Conservation (phyloP, 805 yeast species). For the Debaryomyces maramus region DNA sequence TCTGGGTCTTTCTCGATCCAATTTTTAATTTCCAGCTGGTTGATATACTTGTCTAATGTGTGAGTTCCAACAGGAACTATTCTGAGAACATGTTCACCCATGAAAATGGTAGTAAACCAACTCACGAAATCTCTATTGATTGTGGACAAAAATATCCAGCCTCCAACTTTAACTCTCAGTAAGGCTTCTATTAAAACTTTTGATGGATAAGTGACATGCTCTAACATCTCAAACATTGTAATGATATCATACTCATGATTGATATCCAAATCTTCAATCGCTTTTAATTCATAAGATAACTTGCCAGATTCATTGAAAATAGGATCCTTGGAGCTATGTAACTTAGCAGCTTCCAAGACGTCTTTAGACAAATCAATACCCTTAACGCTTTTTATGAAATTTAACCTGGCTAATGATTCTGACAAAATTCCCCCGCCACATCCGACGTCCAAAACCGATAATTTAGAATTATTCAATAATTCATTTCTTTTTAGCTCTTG, state of each 20-base stretch:
- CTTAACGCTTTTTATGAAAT: constrained; percentile 58
- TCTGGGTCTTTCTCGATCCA: constrained; percentile 53
- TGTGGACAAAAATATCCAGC: constrained; percentile 84
- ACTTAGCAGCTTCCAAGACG: constrained; percentile 74
- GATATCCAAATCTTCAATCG: constrained; percentile 58
- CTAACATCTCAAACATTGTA: constrained; percentile 92
- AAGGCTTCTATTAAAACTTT: constrained; percentile 70
- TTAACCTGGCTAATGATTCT: constrained; percentile 81
- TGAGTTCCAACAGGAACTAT: constrained; percentile 95
- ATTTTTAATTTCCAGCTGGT: constrained; percentile 65
- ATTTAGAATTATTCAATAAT: constrained; percentile 33
- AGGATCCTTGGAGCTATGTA: constrained; percentile 71
- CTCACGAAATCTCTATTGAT: constrained; percentile 85
- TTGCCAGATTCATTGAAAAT: constrained; percentile 43
- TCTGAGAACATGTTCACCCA: constrained; percentile 77
- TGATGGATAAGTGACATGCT: constrained; percentile 87
- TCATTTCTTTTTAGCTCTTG: constrained; percentile 48
- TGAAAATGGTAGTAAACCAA: constrained; percentile 88
- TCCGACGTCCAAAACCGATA: constrained; percentile 80
- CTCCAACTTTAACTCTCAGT: constrained; percentile 70
- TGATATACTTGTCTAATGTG: constrained; percentile 79
- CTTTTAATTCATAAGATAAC: constrained; percentile 57
- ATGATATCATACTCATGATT: constrained; percentile 66
- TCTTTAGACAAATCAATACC: constrained; percentile 88
- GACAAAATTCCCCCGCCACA: constrained; percentile 97